Base-by-base conservation (phyloP, 2,329 filamentous ascomycete genomes). In the Aspergillus sp. region DNA sequence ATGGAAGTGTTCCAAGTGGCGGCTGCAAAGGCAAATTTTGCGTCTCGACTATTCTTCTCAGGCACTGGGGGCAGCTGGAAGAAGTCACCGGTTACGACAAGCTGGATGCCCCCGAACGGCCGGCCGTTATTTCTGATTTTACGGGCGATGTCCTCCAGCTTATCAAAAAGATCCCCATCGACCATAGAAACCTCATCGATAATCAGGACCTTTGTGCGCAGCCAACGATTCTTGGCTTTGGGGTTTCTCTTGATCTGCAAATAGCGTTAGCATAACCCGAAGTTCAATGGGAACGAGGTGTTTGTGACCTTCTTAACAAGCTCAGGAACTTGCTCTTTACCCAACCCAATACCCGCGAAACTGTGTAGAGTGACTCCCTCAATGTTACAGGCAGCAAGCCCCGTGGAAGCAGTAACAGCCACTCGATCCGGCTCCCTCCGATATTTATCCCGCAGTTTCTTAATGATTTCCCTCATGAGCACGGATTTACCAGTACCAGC, bases 111-210 rank as follows among this genome's bases (percentile, higher is more conserved):
- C 56, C 95, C 96, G 81, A 96, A 99, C 0, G 95, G 90, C 10
- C 91, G 85, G 10, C 91, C 93, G 67, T 96, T 97, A 72, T 96
- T 96, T 56, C 93, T 87, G 62, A 99, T 87, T 3, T 83, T 86
- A 57, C 94, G 86, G 14, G 93, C 94, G 65, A 99, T 90, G 61
- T 90, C 86, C 62, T 96, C 92, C 18, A 99, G 84, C 75, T 99
- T 99, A 79, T 99, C 95, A 66, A 98, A 99, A 0, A 99, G 82
- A 36, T 97, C 93, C 1, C 92, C 95, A 69, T 99, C 95, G 4
- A 99, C 93, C 96, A 99, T 99, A 12, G 95, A 98, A 3, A 99
- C 88, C 73, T 99, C 95, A 75, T 99, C 95, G 68, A 99, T 86
- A 66, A 99, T 84, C 24, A 99, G 84, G 12, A 92, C 87, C 71